Percentiles rank a stretch among this genome's conserved stretches.
Evolutionary conservation across 169 alveolate genomes (phyloP).

Genomic region (Perkinsus olseni): DNA sequence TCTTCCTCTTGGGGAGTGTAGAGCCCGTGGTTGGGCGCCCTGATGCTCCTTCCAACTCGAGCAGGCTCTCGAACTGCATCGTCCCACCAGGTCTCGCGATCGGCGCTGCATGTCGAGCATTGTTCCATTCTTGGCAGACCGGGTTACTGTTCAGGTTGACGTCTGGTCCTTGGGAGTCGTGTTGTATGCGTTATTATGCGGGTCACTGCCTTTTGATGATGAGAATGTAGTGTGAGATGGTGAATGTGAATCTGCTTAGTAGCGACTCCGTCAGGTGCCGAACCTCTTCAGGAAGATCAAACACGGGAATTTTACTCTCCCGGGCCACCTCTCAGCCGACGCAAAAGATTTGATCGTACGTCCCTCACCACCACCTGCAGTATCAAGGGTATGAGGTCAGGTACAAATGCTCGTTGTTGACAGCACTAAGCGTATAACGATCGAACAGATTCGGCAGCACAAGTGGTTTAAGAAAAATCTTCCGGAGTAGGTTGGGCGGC

Average conservation of each 20-base stretch:
- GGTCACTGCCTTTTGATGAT: constrained; percentile 91
- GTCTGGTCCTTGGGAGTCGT: constrained; percentile 96
- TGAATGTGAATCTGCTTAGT: not conserved
- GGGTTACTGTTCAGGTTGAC: constrained; percentile 66
- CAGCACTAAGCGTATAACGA: constrained; percentile 44
- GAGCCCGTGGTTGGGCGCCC: no score
- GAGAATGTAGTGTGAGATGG: constrained; percentile 44
- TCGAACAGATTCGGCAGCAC: constrained; percentile 38
- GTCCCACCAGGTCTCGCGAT: no score
- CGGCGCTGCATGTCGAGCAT: no score
- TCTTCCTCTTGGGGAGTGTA: no score
- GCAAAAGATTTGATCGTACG: constrained; percentile 64
- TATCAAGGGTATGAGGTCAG: not conserved
- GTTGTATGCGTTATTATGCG: constrained; percentile 90
- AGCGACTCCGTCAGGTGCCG: constrained; percentile 15
- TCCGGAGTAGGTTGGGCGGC: not conserved
- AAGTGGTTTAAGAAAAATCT: constrained; percentile 31
- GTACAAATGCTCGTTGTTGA: constrained; percentile 55
- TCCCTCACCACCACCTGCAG: not conserved
- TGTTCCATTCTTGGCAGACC: no score
- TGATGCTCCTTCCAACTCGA: constrained; percentile 59
- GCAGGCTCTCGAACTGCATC: constrained; percentile 18
- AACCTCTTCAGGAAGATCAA: constrained; percentile 72
- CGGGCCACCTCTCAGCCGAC: constrained; percentile 69
- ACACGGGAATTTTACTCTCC: constrained; percentile 67